Evolutionary conservation across 305 asterid genomes (phyloP).

Genomic region (Fraxinus angustifolia): DNA sequence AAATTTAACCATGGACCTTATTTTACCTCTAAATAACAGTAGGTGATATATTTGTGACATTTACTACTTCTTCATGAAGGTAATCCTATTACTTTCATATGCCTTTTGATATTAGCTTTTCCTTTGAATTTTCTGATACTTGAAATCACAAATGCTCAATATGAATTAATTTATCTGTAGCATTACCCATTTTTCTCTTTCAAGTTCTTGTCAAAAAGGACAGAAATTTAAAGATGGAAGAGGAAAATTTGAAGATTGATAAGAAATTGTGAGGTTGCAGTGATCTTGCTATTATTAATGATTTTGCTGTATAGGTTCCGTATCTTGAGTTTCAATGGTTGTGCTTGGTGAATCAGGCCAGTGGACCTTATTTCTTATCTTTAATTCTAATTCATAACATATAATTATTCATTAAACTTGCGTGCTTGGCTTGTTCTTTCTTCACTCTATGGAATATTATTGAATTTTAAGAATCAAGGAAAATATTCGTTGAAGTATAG

Average conservation of each 20-base stretch:
- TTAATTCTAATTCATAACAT: not conserved
- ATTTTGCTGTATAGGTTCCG: not conserved
- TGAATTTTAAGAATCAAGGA: not conserved
- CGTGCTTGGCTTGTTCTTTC: not conserved
- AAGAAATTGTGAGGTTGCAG: not conserved
- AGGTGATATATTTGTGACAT: not conserved
- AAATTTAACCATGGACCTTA: not conserved
- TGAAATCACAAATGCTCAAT: not conserved
- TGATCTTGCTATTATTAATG: not conserved
- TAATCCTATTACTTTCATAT: not conserved
- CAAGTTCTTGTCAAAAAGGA: not conserved
- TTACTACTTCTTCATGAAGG: not conserved
- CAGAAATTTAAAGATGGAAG: not conserved
- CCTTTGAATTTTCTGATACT: not conserved
- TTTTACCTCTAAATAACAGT: not conserved
- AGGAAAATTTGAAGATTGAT: not conserved
- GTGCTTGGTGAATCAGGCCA: not conserved
- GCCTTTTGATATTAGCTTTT: not conserved
- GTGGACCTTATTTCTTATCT: not conserved
- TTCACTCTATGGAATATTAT: not conserved
- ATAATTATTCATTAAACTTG: not conserved
- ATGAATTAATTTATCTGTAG: not conserved
- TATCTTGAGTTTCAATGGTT: not conserved
- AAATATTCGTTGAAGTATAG: not conserved
- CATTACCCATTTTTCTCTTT: not conserved